These are phyloP conservation scores for Falciphora oryzae DNA, from an alignment of 2,329 filamentous ascomycete species.

Conservation along the genomic window DNA sequence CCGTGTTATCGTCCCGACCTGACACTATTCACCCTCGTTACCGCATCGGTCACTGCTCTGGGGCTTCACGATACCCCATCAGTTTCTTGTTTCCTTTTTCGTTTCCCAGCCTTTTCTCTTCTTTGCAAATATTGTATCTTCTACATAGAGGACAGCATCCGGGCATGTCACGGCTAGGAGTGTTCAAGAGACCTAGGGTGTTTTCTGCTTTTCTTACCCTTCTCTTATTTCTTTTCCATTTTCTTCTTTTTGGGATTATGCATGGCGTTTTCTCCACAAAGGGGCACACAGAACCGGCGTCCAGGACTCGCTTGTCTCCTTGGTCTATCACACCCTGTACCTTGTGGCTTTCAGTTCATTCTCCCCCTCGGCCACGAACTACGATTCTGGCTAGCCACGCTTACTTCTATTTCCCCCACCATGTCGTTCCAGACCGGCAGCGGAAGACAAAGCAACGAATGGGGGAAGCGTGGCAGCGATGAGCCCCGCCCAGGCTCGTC, in stretches of 20 bases:
- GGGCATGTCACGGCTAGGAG: not conserved
- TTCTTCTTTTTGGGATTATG: not conserved
- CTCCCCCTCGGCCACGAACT: not conserved
- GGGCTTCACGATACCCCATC: not conserved
- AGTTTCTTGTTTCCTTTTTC: conserved; percentile 1
- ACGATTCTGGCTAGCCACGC: not conserved
- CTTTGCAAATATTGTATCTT: conserved; percentile 1
- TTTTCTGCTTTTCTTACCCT: not conserved
- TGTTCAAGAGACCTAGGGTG: not conserved
- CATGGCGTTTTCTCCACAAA: conserved; percentile 5
- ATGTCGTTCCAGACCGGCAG: not conserved
- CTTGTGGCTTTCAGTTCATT: not conserved
- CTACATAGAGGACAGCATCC: conserved; percentile 2
- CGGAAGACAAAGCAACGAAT: not conserved
- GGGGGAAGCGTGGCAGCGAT: not conserved
- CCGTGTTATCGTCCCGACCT: not conserved
- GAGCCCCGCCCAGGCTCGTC: not conserved
- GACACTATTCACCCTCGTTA: not conserved
- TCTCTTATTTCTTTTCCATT: not conserved
- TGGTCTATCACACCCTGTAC: not conserved
- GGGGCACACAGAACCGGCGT: conserved; percentile 7
- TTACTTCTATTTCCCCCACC: not conserved
- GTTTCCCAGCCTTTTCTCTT: conserved; percentile 1
- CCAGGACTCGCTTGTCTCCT: conserved; percentile 1
- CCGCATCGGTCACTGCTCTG: not conserved